Percentiles rank a stretch among this genome's conserved stretches.
phyloP scores from a whole-genome alignment of 2,329 filamentous ascomycete genomes.

The Claviceps cyperi region DNA sequence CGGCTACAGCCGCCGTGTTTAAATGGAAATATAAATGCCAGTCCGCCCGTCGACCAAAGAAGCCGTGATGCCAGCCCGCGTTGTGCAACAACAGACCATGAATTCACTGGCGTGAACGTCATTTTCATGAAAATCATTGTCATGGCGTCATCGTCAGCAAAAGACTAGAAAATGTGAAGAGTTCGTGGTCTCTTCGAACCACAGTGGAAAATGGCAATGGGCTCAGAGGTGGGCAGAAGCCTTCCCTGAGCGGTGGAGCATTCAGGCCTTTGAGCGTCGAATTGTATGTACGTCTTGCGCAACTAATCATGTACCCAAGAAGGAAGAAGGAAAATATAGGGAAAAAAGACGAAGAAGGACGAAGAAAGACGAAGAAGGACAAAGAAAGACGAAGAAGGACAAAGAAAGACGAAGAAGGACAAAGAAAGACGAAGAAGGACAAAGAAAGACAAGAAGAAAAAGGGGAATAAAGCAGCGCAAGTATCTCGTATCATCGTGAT shows the following conservation, averaged over 20 bases:
- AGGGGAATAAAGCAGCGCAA: neutral
- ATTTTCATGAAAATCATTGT: too few species aligned
- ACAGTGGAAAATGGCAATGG: neutral
- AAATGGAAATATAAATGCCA: slow-evolving; percentile 2
- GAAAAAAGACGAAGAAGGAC: neutral
- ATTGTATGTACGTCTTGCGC: slow-evolving; percentile 10
- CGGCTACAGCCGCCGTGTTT: slow-evolving; percentile 8
- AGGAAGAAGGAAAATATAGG: neutral
- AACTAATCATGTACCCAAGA: slow-evolving; percentile 14
- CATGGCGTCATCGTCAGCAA: neutral
- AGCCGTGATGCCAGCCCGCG: neutral
- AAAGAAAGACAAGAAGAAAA: too few species aligned
- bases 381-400: neutral
- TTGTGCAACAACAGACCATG: neutral
- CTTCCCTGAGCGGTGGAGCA: slow-evolving; percentile 5
- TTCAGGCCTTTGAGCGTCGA: slow-evolving; percentile 11
- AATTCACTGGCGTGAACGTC: neutral
- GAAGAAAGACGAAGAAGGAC: too few species aligned
- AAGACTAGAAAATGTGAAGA: neutral
- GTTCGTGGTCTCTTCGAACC: neutral
- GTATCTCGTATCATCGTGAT: neutral
- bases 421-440: neutral
- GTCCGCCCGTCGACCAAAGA: neutral
- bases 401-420: too few species aligned
- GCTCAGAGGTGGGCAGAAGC: neutral